A percentile compares a stretch with the other conserved stretches of the same genome.
phyloP scores from a whole-genome alignment of 2,329 filamentous ascomycete species.

The Fusarium stilboides region DNA sequence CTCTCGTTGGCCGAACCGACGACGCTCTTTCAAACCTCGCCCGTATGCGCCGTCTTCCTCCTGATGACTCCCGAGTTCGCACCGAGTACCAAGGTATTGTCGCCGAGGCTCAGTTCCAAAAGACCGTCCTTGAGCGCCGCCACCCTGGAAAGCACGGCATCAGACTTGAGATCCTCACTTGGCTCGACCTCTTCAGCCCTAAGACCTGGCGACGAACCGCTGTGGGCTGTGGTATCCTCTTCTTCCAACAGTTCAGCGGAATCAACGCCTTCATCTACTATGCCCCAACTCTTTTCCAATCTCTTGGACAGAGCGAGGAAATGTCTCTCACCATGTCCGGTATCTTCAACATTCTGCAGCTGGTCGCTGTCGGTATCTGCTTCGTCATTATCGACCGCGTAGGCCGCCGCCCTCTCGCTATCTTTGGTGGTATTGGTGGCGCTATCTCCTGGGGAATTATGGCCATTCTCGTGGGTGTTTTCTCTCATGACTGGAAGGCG shows the following conservation, averaged over 20 bases:
- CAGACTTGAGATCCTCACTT: slow-evolving; percentile 58
- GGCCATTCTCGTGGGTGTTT: slow-evolving; percentile 64
- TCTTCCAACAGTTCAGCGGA: slow-evolving; percentile 72
- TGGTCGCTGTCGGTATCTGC: slow-evolving; percentile 58
- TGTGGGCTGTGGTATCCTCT: slow-evolving; percentile 52
- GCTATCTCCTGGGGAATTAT: slow-evolving; percentile 63
- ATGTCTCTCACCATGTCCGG: slow-evolving; percentile 59
- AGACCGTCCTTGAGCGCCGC: slow-evolving; percentile 53
- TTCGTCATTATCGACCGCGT: slow-evolving; percentile 34
- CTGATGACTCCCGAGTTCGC: slow-evolving; percentile 71
- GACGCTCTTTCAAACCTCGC: slow-evolving; percentile 72
- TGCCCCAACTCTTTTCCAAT: slow-evolving; percentile 58
- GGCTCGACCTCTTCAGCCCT: slow-evolving; percentile 64
- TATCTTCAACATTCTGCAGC: slow-evolving; percentile 59
- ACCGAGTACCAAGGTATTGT: slow-evolving; percentile 73
- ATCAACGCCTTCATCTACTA: slow-evolving; percentile 56
- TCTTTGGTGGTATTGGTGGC: slow-evolving; percentile 56
- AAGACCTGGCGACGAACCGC: slow-evolving; percentile 69
- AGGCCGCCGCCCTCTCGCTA: slow-evolving; percentile 53
- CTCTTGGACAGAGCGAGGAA: slow-evolving; percentile 54
- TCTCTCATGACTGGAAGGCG: background rate
- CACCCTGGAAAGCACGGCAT: slow-evolving; percentile 14
- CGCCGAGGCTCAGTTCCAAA: slow-evolving; percentile 68
- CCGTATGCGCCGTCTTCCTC: slow-evolving; percentile 68
- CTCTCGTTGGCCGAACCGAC: slow-evolving; percentile 75